Evolutionary conservation across 2,329 filamentous ascomycete genomes (phyloP).

Genomic region (Pseudogymnoascus destructans): DNA sequence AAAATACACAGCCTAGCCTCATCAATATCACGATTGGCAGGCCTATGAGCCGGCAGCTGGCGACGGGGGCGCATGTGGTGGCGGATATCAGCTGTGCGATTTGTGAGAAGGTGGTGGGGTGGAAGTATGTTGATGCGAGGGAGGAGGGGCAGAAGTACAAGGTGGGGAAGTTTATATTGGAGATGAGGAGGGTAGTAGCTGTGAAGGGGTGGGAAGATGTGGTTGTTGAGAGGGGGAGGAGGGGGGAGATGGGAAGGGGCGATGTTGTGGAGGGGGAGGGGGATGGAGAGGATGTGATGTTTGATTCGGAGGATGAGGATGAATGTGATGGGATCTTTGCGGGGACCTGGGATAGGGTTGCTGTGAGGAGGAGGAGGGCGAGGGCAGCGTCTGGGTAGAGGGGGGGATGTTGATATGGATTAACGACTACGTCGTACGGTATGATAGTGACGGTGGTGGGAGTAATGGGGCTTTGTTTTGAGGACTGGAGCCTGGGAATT

Average conservation of each 20-base stretch:
- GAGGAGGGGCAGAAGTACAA: constrained; percentile 51
- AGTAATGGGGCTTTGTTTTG: neutral
- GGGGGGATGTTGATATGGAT: neutral
- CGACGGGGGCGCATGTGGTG: constrained; percentile 50
- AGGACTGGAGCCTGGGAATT: neutral
- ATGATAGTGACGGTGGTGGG: neutral
- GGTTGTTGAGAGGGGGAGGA: constrained; percentile 1
- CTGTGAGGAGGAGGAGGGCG: constrained; percentile 21
- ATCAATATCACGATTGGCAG: constrained; percentile 43
- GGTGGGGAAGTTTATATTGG: constrained; percentile 54
- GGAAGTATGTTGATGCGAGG: constrained; percentile 55
- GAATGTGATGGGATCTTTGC: constrained; percentile 55
- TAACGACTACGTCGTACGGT: neutral
- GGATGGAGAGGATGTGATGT: constrained; percentile 32
- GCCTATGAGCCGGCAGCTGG: constrained; percentile 42
- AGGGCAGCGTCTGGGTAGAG: constrained; percentile 5
- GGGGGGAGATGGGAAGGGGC: constrained; percentile 13
- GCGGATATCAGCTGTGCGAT: constrained; percentile 47
- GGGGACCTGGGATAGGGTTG: constrained; percentile 45
- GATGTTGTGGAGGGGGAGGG: constrained; percentile 11
- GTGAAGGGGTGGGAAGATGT: constrained; percentile 42
- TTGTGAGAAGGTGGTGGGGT: constrained; percentile 46
- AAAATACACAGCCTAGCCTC: constrained; percentile 24
- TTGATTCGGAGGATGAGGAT: constrained; percentile 52
- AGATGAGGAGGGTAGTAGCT: constrained; percentile 43